Evolutionary conservation across 345 rosid genomes (phyloP).

Genomic region (Dovyalis caffra): DNA sequence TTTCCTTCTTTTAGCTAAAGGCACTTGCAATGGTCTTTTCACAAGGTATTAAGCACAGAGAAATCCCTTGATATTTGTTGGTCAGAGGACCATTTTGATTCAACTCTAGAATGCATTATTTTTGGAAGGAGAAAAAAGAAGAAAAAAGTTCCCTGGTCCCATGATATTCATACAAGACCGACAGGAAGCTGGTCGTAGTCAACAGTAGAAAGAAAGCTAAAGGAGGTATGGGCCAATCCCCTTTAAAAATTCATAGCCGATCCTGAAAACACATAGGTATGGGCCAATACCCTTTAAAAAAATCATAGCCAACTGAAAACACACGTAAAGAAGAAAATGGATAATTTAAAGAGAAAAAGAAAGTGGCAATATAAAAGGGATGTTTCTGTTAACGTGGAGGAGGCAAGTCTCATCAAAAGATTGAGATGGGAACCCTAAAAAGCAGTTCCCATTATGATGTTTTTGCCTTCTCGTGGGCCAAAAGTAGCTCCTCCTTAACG

Average conservation of each 20-base stretch:
- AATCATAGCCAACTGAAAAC: neutral
- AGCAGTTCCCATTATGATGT: constrained; percentile 50
- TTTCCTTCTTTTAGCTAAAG: too few relatives aligned
- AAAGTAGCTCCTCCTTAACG: constrained; percentile 11
- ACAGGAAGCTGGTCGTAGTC: constrained; percentile 24
- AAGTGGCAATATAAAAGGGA: neutral
- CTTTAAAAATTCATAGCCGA: neutral
- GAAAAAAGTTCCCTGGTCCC: too few relatives aligned
- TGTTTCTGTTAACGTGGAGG: constrained; percentile 40
- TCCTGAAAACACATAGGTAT: constrained; percentile 1
- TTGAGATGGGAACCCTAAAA: constrained; percentile 57
- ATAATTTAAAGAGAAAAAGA: neutral
- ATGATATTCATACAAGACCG: constrained; percentile 17
- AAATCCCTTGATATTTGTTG: too few relatives aligned
- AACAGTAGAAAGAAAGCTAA: constrained; percentile 14
- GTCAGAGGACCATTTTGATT: too few relatives aligned
- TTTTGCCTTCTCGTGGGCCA: constrained; percentile 15
- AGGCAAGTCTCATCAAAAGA: constrained; percentile 61
- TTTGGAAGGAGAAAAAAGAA: too few relatives aligned
- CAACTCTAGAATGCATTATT: too few relatives aligned
- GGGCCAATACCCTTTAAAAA: constrained; percentile 15
- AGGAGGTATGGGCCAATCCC: constrained; percentile 20
- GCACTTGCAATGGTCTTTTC: too few relatives aligned
- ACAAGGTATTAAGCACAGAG: too few relatives aligned
- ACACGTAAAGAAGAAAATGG: neutral